These are phyloP conservation scores for Punctularia strigosozonata DNA, from an alignment of 768 basidiomycete genomes.

Conservation along the genomic window DNA sequence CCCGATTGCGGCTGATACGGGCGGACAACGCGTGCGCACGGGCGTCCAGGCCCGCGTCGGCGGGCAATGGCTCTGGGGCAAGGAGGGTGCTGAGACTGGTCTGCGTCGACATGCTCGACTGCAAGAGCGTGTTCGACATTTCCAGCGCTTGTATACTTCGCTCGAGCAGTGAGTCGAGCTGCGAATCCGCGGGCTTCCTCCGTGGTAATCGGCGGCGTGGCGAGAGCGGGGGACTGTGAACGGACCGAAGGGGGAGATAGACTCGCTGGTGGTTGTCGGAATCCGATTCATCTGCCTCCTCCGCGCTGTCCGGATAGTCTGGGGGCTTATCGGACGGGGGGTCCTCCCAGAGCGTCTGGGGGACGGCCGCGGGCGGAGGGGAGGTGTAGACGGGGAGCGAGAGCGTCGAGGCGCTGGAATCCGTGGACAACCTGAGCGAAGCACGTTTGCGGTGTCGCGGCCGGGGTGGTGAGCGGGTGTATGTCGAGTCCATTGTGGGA, in stretches of 20 bases:
- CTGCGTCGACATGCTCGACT: slow-evolving; percentile 65
- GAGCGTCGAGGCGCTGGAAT: slow-evolving; percentile 47
- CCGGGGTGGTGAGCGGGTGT: slow-evolving; percentile 6
- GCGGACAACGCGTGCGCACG: slow-evolving; percentile 42
- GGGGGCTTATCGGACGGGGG: slow-evolving; percentile 50
- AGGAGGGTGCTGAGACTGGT: slow-evolving; percentile 39
- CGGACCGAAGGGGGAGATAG: slow-evolving; percentile 17
- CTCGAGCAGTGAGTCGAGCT: slow-evolving; percentile 66
- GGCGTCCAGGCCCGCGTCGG: slow-evolving; percentile 33
- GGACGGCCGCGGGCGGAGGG: slow-evolving; percentile 14
- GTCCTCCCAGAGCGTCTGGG: slow-evolving; percentile 15
- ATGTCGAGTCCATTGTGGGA: background rate
- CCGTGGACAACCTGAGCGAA: slow-evolving; percentile 46
- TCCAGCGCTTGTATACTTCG: slow-evolving; percentile 80
- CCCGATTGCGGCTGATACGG: slow-evolving; percentile 33
- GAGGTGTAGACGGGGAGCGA: slow-evolving; percentile 59
- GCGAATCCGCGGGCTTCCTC: slow-evolving; percentile 33
- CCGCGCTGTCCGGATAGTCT: slow-evolving; percentile 66
- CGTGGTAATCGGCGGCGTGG: slow-evolving; percentile 24
- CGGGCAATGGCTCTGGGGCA: slow-evolving; percentile 27
- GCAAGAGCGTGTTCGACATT: slow-evolving; percentile 71
- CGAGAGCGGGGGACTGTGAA: slow-evolving; percentile 18
- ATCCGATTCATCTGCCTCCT: slow-evolving; percentile 66
- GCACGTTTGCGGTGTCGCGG: slow-evolving; percentile 32
- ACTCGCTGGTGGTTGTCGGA: slow-evolving; percentile 23